Percentiles rank a stretch among this genome's conserved stretches.
phyloP scores from a whole-genome alignment of 2,329 filamentous ascomycete genomes.

The Pseudopithomyces chartarum region DNA sequence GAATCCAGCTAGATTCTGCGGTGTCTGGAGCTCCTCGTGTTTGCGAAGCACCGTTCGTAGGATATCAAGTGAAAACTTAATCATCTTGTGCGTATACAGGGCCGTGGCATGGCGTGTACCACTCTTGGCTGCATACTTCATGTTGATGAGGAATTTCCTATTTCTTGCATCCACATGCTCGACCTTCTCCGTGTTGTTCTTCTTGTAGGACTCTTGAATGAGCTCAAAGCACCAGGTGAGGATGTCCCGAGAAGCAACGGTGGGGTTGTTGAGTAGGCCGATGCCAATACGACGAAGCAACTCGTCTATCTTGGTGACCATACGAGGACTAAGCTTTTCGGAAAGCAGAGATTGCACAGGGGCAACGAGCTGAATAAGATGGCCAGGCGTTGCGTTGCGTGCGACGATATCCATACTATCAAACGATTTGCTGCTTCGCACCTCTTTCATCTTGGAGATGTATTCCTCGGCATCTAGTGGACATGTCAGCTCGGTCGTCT shows the following conservation, averaged over 20 bases:
- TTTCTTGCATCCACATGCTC: constrained; percentile 49
- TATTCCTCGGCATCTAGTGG: constrained; percentile 98
- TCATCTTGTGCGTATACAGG: constrained; percentile 84
- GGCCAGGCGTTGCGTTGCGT: constrained; percentile 75
- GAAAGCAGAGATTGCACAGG: constrained; percentile 79
- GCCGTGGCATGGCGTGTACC: constrained; percentile 73
- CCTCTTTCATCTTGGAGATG: constrained; percentile 92
- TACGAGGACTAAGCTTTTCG: constrained; percentile 82
- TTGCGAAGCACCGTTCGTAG: constrained; percentile 86
- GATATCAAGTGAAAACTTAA: constrained; percentile 85
- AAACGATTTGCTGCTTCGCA: constrained; percentile 97
- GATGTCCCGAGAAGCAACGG: constrained; percentile 77
- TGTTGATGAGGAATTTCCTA: constrained; percentile 77
- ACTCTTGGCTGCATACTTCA: constrained; percentile 75
- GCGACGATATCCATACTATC: constrained; percentile 96
- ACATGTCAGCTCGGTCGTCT: constrained; percentile 44
- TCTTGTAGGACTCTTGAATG: constrained; percentile 80
- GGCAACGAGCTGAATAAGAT: constrained; percentile 74
- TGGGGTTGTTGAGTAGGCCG: constrained; percentile 81
- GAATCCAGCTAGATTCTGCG: constrained; percentile 81
- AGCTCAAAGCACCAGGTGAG: constrained; percentile 96
- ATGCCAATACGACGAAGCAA: constrained; percentile 81
- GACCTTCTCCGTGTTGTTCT: constrained; percentile 51
- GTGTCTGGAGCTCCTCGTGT: constrained; percentile 77
- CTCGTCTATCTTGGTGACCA: constrained; percentile 89